A percentile compares a stretch with the other conserved stretches of the same genome.
Conservation (phyloP, 148 eudicot species). For the Fagopyrum homotropicum region DNA sequence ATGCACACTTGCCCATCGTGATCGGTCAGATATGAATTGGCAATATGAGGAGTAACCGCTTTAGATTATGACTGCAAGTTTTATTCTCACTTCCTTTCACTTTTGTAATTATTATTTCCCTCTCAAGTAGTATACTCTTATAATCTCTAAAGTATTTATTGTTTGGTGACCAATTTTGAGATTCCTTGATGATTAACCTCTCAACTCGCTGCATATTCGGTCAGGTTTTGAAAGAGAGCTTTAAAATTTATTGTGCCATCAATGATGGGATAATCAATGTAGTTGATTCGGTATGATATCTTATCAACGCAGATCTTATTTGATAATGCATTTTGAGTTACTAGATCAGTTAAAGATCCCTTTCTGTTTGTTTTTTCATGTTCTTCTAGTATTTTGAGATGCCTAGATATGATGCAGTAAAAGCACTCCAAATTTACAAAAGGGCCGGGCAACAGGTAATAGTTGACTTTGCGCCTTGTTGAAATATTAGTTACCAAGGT, state of each 20-base stretch:
- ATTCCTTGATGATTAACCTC: too few relatives aligned
- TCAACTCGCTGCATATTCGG: too few relatives aligned
- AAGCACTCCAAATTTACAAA: conserved; percentile 81
- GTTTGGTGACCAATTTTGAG: too few relatives aligned
- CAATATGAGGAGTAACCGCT: too few relatives aligned
- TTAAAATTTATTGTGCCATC: conserved; percentile 85
- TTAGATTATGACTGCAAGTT: too few relatives aligned
- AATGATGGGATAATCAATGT: conserved; percentile 97
- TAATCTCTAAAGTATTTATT: too few relatives aligned
- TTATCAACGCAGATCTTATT: background rate
- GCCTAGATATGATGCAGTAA: conserved; percentile 84
- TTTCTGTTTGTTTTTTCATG: background rate
- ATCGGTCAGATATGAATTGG: too few relatives aligned
- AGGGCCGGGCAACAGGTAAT: conserved; percentile 85
- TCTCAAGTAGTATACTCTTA: too few relatives aligned
- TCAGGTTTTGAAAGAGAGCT: conserved; percentile 89
- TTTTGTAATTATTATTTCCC: too few relatives aligned
- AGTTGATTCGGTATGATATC: conserved; percentile 65
- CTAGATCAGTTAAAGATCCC: background rate
- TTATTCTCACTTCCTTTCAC: too few relatives aligned
- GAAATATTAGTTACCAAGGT: background rate
- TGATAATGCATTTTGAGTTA: background rate
- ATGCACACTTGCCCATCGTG: too few relatives aligned
- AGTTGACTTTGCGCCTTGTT: background rate
- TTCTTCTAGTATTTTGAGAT: conserved; percentile 74